These are phyloP conservation scores for Macrolepiota dolichaula DNA, from an alignment of 768 basidiomycete species.

Conservation along the genomic window DNA sequence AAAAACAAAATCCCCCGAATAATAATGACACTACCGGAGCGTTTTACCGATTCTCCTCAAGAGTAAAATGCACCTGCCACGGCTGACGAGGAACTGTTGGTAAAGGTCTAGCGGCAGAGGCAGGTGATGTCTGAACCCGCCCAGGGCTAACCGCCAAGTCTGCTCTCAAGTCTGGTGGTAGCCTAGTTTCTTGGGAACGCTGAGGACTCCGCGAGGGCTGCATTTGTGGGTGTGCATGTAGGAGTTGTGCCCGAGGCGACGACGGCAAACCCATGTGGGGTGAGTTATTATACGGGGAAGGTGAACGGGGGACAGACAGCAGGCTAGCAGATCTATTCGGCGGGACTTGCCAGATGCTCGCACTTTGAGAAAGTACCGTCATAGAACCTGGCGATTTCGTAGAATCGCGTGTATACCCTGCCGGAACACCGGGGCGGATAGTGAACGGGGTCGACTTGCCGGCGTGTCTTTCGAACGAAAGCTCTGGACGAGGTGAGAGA, in stretches of 20 bases:
- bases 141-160: not conserved
- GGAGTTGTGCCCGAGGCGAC: slow-evolving; percentile 20
- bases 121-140: not conserved
- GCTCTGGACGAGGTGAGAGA: not conserved
- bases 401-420: not conserved
- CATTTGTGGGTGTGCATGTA: slow-evolving; percentile 22
- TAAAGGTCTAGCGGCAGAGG: not conserved
- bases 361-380: slow-evolving; percentile 3
- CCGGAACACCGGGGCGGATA: not conserved
- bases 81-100: not conserved
- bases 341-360: not conserved
- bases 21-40: not conserved
- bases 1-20: not conserved
- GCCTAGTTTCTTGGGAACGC: slow-evolving; percentile 7
- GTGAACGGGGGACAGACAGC: slow-evolving; percentile 24
- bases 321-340: slow-evolving; percentile 12
- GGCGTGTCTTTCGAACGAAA: not conserved
- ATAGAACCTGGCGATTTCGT: not conserved
- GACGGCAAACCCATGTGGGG: slow-evolving; percentile 19
- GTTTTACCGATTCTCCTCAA: not conserved
- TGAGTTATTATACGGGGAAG: slow-evolving; percentile 18
- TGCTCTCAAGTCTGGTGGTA: slow-evolving; percentile 3
- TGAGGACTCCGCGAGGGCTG: slow-evolving; percentile 11
- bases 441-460: not conserved
- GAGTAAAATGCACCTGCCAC: not conserved